Evolutionary conservation across 225 moss, liverwort and hornwort genomes (phyloP).

Genomic region (Climacium dendroides): DNA sequence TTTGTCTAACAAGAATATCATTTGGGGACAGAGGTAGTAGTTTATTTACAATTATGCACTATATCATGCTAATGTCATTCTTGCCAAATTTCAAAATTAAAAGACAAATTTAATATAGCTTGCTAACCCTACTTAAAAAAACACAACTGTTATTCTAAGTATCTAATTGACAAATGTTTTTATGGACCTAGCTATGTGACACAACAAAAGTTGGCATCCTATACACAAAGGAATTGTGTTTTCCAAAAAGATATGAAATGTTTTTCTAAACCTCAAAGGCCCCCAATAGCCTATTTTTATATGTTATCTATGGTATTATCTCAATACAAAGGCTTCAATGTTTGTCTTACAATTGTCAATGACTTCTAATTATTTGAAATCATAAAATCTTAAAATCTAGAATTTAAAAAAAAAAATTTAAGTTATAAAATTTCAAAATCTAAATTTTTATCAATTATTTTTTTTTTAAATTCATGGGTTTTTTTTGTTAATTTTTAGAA

Average conservation of each 20-base stretch:
- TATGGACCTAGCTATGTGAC: accelerated
- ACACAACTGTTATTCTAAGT: not conserved
- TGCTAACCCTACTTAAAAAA: no score
- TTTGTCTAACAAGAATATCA: no score
- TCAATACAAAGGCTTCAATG: not conserved
- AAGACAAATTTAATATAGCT: no score
- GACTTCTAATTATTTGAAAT: not conserved
- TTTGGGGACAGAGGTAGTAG: no score
- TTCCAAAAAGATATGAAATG: no score
- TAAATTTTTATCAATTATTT: no score
- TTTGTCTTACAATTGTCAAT: not conserved
- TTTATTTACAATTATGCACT: no score
- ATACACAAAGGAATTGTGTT: not conserved
- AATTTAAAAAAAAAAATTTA: not conserved
- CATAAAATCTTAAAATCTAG: not conserved
- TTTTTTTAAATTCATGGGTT: no score
- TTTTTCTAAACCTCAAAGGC: no score
- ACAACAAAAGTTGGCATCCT: not conserved
- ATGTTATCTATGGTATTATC: not conserved
- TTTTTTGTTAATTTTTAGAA: no score
- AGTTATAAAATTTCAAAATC: not conserved
- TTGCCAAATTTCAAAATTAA: no score
- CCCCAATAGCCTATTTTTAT: not conserved
- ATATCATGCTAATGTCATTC: no score
- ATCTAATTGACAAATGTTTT: not conserved